Base-by-base conservation (phyloP, 257 asterid genomes). In the Nicotiana attenuata region DNA sequence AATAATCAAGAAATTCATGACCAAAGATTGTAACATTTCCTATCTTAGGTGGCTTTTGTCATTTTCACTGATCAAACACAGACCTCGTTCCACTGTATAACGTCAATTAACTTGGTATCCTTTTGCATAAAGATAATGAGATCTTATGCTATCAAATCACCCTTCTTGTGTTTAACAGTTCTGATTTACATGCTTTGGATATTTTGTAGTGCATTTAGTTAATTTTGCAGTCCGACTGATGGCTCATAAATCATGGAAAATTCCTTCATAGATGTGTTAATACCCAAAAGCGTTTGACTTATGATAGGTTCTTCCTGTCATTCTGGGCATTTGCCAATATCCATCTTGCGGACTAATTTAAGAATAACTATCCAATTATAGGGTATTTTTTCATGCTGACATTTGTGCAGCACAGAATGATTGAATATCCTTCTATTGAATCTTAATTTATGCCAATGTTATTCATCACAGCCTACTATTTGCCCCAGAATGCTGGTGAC, bases 401-500 rank as follows among this genome's bases (percentile, higher is more conserved):
- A 38, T 71, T 26, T 0, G 7, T 45, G 60, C 60, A 45, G 60
- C n/a, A 33, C 0, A 1, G 35, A 13, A 45, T 53, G 55, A 38
- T 28, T n/a, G 17, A 11, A 22, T 14, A 15, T 41, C 84, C 2
- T 57, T 1, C 10, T 60, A 14, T 38, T 14, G 56, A 53, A 47
- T 57, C 68, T 81, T 90, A 82, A 84, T 86, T 26, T 71, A 22
- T 82, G 78, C 57, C 71, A 83, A 79, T 17, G 33, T 13, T 86
- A 77, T 90, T 87, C 81, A 77, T 90, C 82, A 86, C 96, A 94
- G 98, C 98, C 78, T 96, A 91, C 89, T 93, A 92, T 91, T 89
- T 96, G 84, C 98, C 99, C 60, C 98, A 93, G 90, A 96, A 96
- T 86, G 97, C 94, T 82, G 99, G 99, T 80, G 92, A 82, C 82